Evolutionary conservation across 1,284 basidiomycete species (phyloP).

Genomic region (Leccinum subrobustum): DNA sequence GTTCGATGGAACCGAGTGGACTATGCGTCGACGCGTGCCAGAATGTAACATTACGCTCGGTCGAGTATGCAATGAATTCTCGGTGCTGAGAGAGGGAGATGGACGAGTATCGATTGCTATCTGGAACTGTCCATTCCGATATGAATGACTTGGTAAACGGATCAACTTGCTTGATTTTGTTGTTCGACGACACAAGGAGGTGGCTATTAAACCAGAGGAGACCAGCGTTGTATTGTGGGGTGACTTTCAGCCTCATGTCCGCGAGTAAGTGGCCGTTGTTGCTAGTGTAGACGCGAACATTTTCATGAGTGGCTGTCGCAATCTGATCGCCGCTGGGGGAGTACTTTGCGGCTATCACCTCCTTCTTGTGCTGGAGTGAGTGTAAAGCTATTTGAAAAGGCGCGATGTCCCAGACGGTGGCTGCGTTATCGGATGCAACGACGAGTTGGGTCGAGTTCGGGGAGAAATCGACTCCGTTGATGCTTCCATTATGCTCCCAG

Average conservation of each 20-base stretch:
- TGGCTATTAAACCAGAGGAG: constrained; percentile 1
- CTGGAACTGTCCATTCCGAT: not conserved
- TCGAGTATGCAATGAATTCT: constrained; percentile 1
- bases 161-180: not conserved
- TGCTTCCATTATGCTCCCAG: not conserved
- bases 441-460: constrained; percentile 1
- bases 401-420: not conserved
- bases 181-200: not conserved
- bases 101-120: not conserved
- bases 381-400: rapidly evolving
- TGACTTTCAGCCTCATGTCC: not conserved
- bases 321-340: constrained; percentile 2
- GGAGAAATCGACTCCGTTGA: constrained; percentile 4
- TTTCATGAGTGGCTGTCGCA: not conserved
- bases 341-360: constrained; percentile 1
- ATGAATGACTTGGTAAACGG: too few relatives aligned
- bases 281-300: constrained; percentile 1
- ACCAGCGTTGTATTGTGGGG: not conserved
- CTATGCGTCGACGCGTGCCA: not conserved
- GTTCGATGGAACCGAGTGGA: not conserved
- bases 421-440: not conserved
- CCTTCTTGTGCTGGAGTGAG: not conserved
- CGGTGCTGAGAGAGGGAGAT: not conserved
- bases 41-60: not conserved
- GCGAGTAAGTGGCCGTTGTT: not conserved